These are phyloP conservation scores for Nicotiana benthamiana DNA, from an alignment of 257 asterid genomes.

Conservation along the genomic window DNA sequence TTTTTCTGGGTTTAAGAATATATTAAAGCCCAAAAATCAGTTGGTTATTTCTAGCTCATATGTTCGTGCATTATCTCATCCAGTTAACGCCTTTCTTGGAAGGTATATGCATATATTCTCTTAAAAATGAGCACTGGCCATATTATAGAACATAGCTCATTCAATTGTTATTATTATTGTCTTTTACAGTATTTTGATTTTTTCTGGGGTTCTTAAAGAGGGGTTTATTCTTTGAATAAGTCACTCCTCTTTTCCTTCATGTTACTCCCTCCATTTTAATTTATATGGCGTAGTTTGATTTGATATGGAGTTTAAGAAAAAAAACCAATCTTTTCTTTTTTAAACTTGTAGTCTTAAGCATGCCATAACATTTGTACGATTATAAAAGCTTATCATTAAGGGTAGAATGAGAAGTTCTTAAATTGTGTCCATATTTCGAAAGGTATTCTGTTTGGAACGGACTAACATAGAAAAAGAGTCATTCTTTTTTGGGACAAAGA, in stretches of 20 bases:
- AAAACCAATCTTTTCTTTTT: too few species aligned
- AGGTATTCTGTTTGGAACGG: too few species aligned
- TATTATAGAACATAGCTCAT: background rate
- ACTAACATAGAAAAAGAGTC: too few species aligned
- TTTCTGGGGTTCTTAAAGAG: background rate
- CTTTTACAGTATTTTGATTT: background rate
- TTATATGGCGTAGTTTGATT: too few species aligned
- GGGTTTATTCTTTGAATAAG: background rate
- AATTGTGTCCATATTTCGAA: too few species aligned
- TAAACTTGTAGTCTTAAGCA: too few species aligned
- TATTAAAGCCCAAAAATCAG: background rate
- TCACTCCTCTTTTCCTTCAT: background rate
- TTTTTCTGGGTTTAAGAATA: background rate
- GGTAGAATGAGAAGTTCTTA: too few species aligned
- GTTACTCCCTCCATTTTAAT: background rate
- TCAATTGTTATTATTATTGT: background rate
- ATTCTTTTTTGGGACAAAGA: too few species aligned
- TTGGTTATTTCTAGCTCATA: background rate
- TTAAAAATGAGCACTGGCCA: background rate
- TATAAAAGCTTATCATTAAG: too few species aligned
- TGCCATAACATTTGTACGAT: too few species aligned
- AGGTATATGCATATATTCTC: background rate
- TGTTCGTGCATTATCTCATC: background rate
- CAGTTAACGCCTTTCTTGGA: background rate
- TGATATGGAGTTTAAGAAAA: too few species aligned